Base-by-base conservation (phyloP, 345 rosid species). In the Lumnitzera racemosa region DNA sequence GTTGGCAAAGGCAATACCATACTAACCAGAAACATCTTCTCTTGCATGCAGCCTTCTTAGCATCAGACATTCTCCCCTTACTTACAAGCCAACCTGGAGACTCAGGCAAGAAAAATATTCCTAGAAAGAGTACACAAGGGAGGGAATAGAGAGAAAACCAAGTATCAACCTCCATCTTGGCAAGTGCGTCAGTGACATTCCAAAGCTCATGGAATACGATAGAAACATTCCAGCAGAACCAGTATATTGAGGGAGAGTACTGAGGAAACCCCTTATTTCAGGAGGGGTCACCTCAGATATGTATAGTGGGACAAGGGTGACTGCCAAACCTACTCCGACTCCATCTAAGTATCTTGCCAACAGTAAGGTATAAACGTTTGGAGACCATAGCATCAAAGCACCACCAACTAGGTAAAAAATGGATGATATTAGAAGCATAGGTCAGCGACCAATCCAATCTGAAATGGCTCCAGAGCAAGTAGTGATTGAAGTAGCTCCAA, bases 1-100 rank as follows among this genome's bases (percentile, higher is more conserved):
- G 20, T 24, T 46, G 64, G 67, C 50, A 23, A 62, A 14, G 15
- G n/a, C 47, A 36, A 24, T 20, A 20, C 20, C 20, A 49, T 20
- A 67, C 87, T 75, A 67, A 94, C 99, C 99, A 14, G 92, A 64
- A 29, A 94, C 99, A 76, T 90, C 96, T 75, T 94, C 95, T 55
- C 84, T 78, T 52, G 88, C 81, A 57, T 90, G 86, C 54, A 94
- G 71, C 97, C 66, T 60, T 67, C 80, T 86, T 94, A 15, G 99
- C 99, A 80, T 94, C 97, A 47, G 62, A 74, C 96, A 94, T 88
- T 64, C 74, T 76, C 64, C 99, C 99, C 77, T 90, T 94, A 57
- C 99, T 94, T 53, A 94, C 92, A 13, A 94, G 89, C 99, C 99
- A 94, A 73, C 97, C 72, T 6, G 99, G 99, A 15, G 99, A 94